Conservation (phyloP, 176 grass and related monocot species). For the Raddia distichophylla region DNA sequence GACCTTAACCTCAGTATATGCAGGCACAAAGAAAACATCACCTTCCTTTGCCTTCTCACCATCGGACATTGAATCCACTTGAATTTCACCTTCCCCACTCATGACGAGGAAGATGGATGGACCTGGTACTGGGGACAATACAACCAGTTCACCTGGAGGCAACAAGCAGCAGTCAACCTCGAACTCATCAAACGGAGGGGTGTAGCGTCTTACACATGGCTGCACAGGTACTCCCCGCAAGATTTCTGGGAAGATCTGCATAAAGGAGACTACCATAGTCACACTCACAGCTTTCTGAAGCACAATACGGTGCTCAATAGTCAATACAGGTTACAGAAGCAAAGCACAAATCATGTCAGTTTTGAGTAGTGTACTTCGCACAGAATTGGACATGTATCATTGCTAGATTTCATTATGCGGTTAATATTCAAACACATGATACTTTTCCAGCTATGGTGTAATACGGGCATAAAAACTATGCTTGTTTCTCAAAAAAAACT, state of each 20-base stretch:
- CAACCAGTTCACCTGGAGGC: conserved; percentile 43
- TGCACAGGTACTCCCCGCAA: conserved; percentile 55
- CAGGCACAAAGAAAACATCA: conserved; percentile 70
- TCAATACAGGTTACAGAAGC: background rate
- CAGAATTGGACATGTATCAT: background rate
- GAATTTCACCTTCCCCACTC: conserved; percentile 55
- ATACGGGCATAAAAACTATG: background rate
- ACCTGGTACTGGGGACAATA: conserved; percentile 57
- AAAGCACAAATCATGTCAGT: background rate
- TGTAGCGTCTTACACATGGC: conserved; percentile 63
- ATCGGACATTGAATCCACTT: conserved; percentile 23
- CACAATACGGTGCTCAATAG: background rate
- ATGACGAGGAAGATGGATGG: conserved; percentile 81
- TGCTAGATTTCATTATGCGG: background rate
- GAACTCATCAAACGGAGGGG: conserved; percentile 85
- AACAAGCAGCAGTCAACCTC: conserved; percentile 70
- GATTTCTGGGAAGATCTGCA: conserved; percentile 78
- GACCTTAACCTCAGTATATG: conserved; percentile 61
- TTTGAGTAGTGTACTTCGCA: background rate
- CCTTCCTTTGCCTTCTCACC: conserved; percentile 57
- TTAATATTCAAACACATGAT: background rate
- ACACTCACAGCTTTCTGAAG: background rate
- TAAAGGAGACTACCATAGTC: background rate
- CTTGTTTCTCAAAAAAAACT: background rate
- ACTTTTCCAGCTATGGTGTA: background rate